Evolutionary conservation across 1,284 basidiomycete genomes (phyloP), one percentile per base, ranked within the genome.

Genomic region (Ceratobasidium sp.): DNA sequence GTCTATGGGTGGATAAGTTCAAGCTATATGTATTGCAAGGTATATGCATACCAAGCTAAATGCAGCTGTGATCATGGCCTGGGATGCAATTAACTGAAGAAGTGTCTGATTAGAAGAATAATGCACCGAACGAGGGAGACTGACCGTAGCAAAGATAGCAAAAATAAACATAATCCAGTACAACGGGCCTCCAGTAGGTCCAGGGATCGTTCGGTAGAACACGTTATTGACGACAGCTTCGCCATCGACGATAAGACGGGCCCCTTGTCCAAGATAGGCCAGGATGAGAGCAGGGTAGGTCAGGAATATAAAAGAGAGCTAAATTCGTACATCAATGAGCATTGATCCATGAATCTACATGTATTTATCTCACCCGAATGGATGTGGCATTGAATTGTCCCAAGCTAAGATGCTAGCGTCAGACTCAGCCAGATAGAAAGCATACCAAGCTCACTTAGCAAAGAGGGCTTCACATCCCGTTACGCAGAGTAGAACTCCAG

Each of bases 381-480:
- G 85, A 85, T 7, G 76, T 56, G 13, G 80, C 83, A 74, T 86
- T 87, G 78, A 89, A 89, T 73, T 88, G 87, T 2, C 86, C 87
- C n/a, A 89, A 79, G 72, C 85, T 89, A 71, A 32, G 22, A 38
- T 27, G 13, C n/a, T 49, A 50, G 7, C 13, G 47, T 20, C n/a
- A 40, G 27, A 68, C 10, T 25, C 38, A 29, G 35, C 31, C 31
- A 45, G n/a, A 29, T 54, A 53, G n/a, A 15, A 35, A 43, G 31
- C 27, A 8, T 12, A 45, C 12, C 31, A 22, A 0, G 77, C 79
- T 43, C 60, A 86, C 86, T 86, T 87, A 35, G 86, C 87, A 76
- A 89, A 89, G 56, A 89, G 78, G 2, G 87, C 88, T 75, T 90
- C 88, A 71, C 84, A 87, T 0, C 88, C 88, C 0, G 88, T 90